phyloP scores from a whole-genome alignment of 768 basidiomycete species.

The Coprinellus micaceus region DNA sequence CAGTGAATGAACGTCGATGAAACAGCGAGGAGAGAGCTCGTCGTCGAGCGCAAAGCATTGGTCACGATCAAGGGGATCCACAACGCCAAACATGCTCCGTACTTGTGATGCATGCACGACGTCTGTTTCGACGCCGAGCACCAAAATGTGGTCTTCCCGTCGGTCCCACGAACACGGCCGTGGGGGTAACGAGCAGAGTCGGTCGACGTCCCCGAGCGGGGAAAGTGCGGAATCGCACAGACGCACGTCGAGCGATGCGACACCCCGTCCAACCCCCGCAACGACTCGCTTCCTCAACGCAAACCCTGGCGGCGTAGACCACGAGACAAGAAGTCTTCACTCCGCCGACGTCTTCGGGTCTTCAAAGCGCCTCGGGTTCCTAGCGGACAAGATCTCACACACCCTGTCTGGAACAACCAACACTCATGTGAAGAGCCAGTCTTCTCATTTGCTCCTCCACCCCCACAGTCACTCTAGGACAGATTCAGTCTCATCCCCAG shows the following conservation, averaged over 20 bases:
- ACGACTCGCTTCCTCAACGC: conserved; percentile 33
- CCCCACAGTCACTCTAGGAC: conserved; percentile 36
- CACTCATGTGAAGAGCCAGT: conserved; percentile 27
- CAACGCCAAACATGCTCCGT: conserved; percentile 1
- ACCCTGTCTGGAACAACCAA: conserved; percentile 31
- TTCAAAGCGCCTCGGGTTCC: conserved; percentile 38
- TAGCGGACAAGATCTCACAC: conserved; percentile 42
- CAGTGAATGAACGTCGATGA: conserved; percentile 17
- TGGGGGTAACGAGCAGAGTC: conserved; percentile 25
- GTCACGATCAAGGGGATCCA: neutral
- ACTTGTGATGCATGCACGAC: too few relatives aligned
- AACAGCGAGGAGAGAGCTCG: neutral
- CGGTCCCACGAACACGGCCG: conserved; percentile 38
- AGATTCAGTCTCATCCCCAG: conserved; percentile 28
- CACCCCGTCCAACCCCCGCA: conserved; percentile 44
- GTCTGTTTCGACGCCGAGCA: conserved; percentile 1
- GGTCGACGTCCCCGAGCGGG: conserved; percentile 31
- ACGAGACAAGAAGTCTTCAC: conserved; percentile 26
- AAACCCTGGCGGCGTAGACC: conserved; percentile 18
- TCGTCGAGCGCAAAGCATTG: conserved; percentile 5
- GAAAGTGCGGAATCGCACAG: conserved; percentile 31
- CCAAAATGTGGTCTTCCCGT: conserved; percentile 29
- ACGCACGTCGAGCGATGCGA: conserved; percentile 48
- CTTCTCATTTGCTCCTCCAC: conserved; percentile 31
- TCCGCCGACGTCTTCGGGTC: conserved; percentile 28